Base-by-base conservation (phyloP, 148 eudicot genomes). In the Silene uniflora region DNA sequence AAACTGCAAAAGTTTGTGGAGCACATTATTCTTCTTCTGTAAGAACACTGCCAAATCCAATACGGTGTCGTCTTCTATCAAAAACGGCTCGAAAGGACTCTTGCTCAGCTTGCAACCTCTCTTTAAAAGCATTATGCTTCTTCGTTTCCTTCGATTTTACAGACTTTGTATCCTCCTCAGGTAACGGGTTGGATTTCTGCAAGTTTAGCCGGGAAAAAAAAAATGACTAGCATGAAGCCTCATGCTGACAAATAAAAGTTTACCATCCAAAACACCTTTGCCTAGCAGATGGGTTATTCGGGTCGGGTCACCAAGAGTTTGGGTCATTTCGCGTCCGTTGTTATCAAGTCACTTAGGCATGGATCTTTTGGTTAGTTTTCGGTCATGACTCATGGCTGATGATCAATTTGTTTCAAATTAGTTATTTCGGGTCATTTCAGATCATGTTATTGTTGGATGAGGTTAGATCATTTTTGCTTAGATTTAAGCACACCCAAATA, bases 111-210 rank as follows among this genome's bases (percentile, higher is more conserved):
- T 93, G 94, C 5, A 92, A 76, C 77, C 79, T 91, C 83, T 91
- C 98, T 79, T 88, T 88, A 81, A 96, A 92, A 61, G 78, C 76
- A 44, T 74, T 86, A 17, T 82, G 89, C 78, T 76, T 83, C 79
- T 83, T 85, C 9, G 79, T 32, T 66, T 83, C 84, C 22, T 80
- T 88, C 65, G 63, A 59, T 62, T 74, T 86, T 60, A 70, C 73
- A 11, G 86, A n/a, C 46, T 78, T 55, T 44, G 72, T 17, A 46
- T 68, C 75, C n/a, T 84, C 87, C 42, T 88, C 96, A 0, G 83
- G 80, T 72, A 90, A 75, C 23, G 99, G 98, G 81, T 96, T 96
- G 6, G 99, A 83, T 73, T 88, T 91, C 99, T 96, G 98, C 86
- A 83, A 4, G 17, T 52, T 52, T 13, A 13, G 56, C 18, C 56